Evolutionary conservation across 1,284 basidiomycete species (phyloP).

Genomic region (Rhodotorula sp.): DNA sequence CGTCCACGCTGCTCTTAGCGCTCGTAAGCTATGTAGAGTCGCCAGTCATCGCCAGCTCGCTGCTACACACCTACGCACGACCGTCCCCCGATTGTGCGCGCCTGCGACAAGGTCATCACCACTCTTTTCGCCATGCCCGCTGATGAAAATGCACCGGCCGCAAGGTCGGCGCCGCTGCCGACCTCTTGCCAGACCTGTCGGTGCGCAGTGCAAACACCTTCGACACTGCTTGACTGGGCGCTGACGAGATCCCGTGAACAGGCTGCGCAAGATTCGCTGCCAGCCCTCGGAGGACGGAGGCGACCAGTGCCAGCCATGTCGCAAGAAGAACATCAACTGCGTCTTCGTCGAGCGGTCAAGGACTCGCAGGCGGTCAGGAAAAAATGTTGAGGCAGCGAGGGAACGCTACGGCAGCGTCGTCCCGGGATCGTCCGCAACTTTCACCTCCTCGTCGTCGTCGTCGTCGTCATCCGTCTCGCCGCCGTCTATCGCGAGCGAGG

Average conservation of each 20-base stretch:
- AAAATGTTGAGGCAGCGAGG: not conserved
- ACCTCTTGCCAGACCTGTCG: slow-evolving; percentile 1
- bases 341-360: not conserved
- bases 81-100: no score
- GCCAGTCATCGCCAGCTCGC: no score
- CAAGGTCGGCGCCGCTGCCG: not conserved
- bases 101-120: no score
- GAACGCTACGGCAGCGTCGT: not conserved
- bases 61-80: no score
- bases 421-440: not conserved
- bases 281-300: not conserved
- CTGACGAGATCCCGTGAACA: not conserved
- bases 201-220: not conserved
- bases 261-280: not conserved
- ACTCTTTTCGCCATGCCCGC: no score
- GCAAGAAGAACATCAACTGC: not conserved
- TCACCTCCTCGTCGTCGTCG: no score
- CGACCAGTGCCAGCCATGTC: not conserved
- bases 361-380: not conserved
- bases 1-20: no score
- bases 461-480: not conserved
- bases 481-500: not conserved
- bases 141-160: no score
- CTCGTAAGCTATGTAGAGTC: no score
- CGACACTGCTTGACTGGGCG: not conserved